These are phyloP conservation scores for Coelastrella sp. DNA, from an alignment of 139 green algal species.

Conservation along the genomic window DNA sequence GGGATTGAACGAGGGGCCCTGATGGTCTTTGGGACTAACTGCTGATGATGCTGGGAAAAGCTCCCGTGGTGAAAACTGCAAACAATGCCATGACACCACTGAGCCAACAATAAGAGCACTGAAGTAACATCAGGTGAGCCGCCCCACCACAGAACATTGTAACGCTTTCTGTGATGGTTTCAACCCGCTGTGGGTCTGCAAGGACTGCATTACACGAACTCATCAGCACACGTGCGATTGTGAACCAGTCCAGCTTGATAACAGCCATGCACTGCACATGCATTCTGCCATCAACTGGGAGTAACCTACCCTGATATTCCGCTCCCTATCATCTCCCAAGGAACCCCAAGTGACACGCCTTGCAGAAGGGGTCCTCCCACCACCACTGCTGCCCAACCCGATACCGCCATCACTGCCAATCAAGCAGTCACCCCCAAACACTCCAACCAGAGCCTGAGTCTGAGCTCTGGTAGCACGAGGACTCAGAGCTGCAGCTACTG, in stretches of 20 bases:
- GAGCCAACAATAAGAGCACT: not conserved
- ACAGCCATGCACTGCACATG: not conserved
- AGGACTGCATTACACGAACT: no score
- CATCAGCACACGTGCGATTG: no score
- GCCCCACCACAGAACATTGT: not conserved
- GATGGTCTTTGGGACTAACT: not conserved
- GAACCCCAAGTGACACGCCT: conserved; percentile 21
- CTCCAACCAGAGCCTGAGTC: conserved; percentile 19
- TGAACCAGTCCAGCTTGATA: no score
- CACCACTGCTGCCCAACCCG: not conserved
- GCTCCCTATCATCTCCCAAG: not conserved
- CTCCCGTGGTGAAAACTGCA: not conserved
- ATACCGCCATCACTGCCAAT: not conserved
- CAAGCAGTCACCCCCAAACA: conserved; percentile 20
- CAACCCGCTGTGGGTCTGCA: no score
- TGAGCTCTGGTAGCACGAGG: conserved; percentile 19
- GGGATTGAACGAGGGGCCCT: not conserved
- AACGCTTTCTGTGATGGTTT: no score
- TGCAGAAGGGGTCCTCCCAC: not conserved
- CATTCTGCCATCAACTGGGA: not conserved
- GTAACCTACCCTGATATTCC: not conserved
- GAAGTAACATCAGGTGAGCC: not conserved
- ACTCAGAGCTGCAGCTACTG: conserved; percentile 24
- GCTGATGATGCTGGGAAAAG: not conserved
- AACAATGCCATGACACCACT: not conserved